Conservation (phyloP, 768 basidiomycete species). For the Gelatoporia subvermispora region DNA sequence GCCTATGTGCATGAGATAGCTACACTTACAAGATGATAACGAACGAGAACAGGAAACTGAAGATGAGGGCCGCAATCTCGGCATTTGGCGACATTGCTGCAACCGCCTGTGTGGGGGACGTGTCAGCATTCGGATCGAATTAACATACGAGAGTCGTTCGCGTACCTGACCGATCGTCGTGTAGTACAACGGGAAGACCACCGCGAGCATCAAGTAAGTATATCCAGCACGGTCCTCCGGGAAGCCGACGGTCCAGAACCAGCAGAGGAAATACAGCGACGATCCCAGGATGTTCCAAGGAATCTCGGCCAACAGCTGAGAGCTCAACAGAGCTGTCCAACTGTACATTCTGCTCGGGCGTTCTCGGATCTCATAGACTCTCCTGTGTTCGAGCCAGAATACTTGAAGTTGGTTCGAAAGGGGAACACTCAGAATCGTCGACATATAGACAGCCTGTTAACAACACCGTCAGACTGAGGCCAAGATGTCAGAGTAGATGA, state of each 20-base stretch:
- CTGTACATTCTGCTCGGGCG: conserved; percentile 38
- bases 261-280: conserved; percentile 40
- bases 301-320: conserved; percentile 35
- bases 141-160: neutral
- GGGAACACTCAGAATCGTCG: conserved; percentile 28
- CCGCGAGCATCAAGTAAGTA: conserved; percentile 32
- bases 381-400: conserved; percentile 34
- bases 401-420: conserved; percentile 39
- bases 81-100: conserved; percentile 39
- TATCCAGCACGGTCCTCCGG: conserved; percentile 33
- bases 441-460: conserved; percentile 30
- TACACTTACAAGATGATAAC: conserved; percentile 37
- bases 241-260: conserved; percentile 45
- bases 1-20: neutral
- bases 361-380: conserved; percentile 38
- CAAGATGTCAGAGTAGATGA: neutral
- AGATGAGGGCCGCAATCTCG: conserved; percentile 35
- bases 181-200: conserved; percentile 41
- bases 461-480: neutral
- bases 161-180: conserved; percentile 32
- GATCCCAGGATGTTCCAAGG: conserved; percentile 39
- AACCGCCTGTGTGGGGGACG: conserved; percentile 25
- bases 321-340: conserved; percentile 32
- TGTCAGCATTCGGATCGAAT: neutral
- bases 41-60: conserved; percentile 35